Conservation (phyloP, 805 yeast genomes). For the Metschnikowia orientalis region DNA sequence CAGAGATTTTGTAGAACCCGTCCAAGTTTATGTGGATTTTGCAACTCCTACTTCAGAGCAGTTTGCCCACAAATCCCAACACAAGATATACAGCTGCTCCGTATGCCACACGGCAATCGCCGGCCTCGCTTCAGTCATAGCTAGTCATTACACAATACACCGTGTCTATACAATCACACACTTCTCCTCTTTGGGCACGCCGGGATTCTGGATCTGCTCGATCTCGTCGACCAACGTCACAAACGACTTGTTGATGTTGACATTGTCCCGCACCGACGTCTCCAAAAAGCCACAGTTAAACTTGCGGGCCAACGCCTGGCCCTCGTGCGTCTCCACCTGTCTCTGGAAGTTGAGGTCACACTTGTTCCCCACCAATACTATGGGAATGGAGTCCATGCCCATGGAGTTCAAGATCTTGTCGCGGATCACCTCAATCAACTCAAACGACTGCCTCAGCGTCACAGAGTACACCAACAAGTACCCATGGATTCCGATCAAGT, state of each 20-base stretch:
- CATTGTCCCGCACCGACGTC: constrained; percentile 46
- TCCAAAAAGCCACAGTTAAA: constrained; percentile 46
- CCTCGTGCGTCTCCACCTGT: constrained; percentile 24
- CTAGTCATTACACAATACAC: constrained; percentile 1
- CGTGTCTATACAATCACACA: constrained; percentile 46
- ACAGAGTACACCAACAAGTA: constrained; percentile 79
- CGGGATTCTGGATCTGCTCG: constrained; percentile 57
- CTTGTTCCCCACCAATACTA: constrained; percentile 34
- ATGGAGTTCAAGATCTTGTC: constrained; percentile 76
- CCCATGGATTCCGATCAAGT: constrained; percentile 78
- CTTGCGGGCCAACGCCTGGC: constrained; percentile 37
- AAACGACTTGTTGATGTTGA: constrained; percentile 50
- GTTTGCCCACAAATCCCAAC: too few relatives aligned
- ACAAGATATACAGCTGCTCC: too few relatives aligned
- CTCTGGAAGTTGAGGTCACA: constrained; percentile 18
- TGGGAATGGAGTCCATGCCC: constrained; percentile 45
- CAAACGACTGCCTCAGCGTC: constrained; percentile 72
- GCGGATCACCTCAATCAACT: constrained; percentile 67
- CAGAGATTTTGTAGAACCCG: too few relatives aligned
- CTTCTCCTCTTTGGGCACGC: constrained; percentile 43
- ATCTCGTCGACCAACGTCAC: constrained; percentile 54
- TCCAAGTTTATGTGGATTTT: too few relatives aligned
- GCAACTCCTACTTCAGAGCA: too few relatives aligned
- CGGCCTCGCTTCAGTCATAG: too few relatives aligned
- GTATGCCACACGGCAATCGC: too few relatives aligned